Evolutionary conservation across 305 asterid species (phyloP).

Genomic region (Fraxinus sp.): DNA sequence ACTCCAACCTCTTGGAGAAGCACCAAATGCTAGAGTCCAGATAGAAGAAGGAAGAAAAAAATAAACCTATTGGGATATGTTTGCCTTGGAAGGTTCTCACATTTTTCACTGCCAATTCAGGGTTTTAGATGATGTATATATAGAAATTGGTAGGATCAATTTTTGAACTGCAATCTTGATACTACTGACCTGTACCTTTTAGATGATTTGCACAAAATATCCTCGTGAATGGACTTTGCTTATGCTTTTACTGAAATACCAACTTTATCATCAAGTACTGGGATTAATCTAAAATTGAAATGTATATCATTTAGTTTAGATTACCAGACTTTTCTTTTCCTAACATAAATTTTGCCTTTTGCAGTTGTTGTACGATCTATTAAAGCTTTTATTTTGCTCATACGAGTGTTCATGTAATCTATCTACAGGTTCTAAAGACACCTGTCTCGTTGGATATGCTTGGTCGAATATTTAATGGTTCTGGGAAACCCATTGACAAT

Average conservation of each 20-base stretch:
- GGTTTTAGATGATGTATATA: not conserved
- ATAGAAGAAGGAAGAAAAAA: not conserved
- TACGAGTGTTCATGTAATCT: not conserved
- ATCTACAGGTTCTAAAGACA: slow-evolving; percentile 75
- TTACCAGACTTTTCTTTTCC: not conserved
- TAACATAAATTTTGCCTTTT: not conserved
- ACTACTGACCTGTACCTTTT: not conserved
- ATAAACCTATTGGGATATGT: not conserved
- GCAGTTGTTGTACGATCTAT: not conserved
- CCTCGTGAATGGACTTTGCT: not conserved
- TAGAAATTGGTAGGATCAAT: not conserved
- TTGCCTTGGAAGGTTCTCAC: not conserved
- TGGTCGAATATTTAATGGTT: slow-evolving; percentile 96
- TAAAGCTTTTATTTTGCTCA: not conserved
- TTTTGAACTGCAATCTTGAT: not conserved
- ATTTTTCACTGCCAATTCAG: not conserved
- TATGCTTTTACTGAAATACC: not conserved
- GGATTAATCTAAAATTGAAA: not conserved
- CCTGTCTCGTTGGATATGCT: slow-evolving; percentile 98
- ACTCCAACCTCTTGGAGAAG: not conserved
- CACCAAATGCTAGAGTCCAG: not conserved
- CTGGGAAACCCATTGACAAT: slow-evolving; percentile 96
- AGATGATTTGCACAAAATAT: not conserved
- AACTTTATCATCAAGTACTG: not conserved
- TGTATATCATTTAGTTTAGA: not conserved